Evolutionary conservation across 2,329 filamentous ascomycete genomes (phyloP), one percentile per base, ranked within the genome.

Genomic region (Pseudocercospora eumusae): DNA sequence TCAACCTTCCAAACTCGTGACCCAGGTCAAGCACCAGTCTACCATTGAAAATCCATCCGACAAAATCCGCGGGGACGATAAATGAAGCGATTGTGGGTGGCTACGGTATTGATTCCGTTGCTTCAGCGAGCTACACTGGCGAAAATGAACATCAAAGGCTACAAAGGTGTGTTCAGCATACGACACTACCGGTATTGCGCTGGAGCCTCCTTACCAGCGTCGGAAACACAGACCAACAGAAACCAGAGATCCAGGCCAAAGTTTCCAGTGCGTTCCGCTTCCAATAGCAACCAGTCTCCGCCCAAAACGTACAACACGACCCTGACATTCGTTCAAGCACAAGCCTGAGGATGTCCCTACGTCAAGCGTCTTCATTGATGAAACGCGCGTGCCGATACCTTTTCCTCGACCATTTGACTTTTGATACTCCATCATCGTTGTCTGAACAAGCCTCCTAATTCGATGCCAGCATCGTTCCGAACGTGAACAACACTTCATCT

Each of bases 341-440:
- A 50, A 27, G 23, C 45, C 45, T 50, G 20, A 50, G 45, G 45
- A 50, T 50, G 45, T 23, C 45, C 13, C 23, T 33, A 33, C 31
- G 13, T 13, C 31, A 13, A 25, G 21, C 6, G 5, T 27, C 21
- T 50, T 15, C 20, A 50, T 27, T 5, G 45, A 21, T 50, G 13
- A 9, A 15, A 50, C 18, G 45, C 45, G 13, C 45, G 45, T 15
- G 21, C 21, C 21, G 13, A 50, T n/a, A 25, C 45, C 18, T 50
- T 50, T 50, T 23, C 21, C 23, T 27, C 21, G 13, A 20, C 21
- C 21, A 50, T 25, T 50, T 50, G 23, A 11, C 45, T 50, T 45
- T 28, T 15, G 21, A 50, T 50, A 23, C 23, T 50, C 18, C 45
- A 50, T 13, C 42, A 20, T 45, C 42, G 42, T 45, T 45, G 42